Conservation (phyloP, 2,329 filamentous ascomycete species). For the Fusarium nygamai region DNA sequence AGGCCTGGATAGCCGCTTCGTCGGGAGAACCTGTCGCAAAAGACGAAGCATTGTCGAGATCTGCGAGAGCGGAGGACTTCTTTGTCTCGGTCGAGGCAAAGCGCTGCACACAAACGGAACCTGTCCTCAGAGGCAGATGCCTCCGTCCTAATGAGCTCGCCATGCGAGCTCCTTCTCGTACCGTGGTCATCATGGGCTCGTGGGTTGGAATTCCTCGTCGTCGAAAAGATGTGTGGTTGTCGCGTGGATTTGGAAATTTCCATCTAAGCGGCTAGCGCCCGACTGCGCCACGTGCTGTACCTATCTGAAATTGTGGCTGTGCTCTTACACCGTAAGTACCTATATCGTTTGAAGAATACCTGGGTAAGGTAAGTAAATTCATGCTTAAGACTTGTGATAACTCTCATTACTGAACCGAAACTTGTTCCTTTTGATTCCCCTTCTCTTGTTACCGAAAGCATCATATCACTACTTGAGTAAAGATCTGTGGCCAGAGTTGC, state of each 20-base stretch:
- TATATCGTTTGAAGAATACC: background rate
- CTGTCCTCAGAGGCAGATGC: conserved; percentile 41
- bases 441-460: background rate
- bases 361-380: background rate
- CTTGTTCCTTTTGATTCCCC: background rate
- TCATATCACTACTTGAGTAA: background rate
- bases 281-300: conserved; percentile 35
- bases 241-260: conserved; percentile 49
- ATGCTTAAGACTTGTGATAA: background rate
- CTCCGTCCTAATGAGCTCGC: conserved; percentile 46
- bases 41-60: conserved; percentile 63
- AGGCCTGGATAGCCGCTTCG: conserved; percentile 51
- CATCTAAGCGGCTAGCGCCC: conserved; percentile 38
- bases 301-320: background rate
- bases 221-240: conserved; percentile 36
- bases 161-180: conserved; percentile 53
- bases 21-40: conserved; percentile 56
- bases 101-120: conserved; percentile 47
- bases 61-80: conserved; percentile 52
- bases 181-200: conserved; percentile 51
- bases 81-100: conserved; percentile 59
- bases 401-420: background rate
- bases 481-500: background rate
- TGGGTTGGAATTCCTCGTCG: conserved; percentile 26
- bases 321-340: background rate